phyloP scores from a whole-genome alignment of 2,329 filamentous ascomycete genomes.

The Calonectria hongkongensis region DNA sequence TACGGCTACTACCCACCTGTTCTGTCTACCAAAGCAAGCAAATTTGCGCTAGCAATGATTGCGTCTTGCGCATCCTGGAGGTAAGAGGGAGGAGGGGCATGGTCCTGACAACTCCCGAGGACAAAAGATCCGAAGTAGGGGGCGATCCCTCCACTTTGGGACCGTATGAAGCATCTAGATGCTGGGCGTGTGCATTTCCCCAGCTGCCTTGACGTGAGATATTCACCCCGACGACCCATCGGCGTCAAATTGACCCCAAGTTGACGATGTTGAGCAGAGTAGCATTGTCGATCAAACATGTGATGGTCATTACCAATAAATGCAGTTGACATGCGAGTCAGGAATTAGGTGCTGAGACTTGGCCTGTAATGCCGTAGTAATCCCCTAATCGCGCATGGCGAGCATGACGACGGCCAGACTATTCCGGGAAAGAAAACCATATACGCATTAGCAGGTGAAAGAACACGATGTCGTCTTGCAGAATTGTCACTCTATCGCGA shows the following conservation, averaged over 20 bases:
- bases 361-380: constrained; percentile 37
- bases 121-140: constrained; percentile 45
- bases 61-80: constrained; percentile 22
- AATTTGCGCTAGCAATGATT: constrained; percentile 28
- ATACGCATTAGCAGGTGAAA: background rate
- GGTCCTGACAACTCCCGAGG: constrained; percentile 40
- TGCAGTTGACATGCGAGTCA: constrained; percentile 30
- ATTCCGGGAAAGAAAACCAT: constrained; percentile 11
- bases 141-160: constrained; percentile 34
- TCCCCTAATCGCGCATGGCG: constrained; percentile 40
- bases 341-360: constrained; percentile 23
- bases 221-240: constrained; percentile 34
- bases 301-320: constrained; percentile 31
- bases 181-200: constrained; percentile 39
- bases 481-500: constrained; percentile 10
- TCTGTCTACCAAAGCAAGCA: constrained; percentile 30
- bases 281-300: constrained; percentile 40
- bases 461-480: constrained; percentile 39
- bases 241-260: constrained; percentile 5
- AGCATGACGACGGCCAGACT: constrained; percentile 26
- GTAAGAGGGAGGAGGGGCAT: constrained; percentile 21
- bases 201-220: constrained; percentile 32
- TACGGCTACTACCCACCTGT: constrained; percentile 47
- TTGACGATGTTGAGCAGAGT: constrained; percentile 10
- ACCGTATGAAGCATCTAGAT: constrained; percentile 29